phyloP scores from a whole-genome alignment of 1,284 basidiomycete species.

The Mycena sp. region DNA sequence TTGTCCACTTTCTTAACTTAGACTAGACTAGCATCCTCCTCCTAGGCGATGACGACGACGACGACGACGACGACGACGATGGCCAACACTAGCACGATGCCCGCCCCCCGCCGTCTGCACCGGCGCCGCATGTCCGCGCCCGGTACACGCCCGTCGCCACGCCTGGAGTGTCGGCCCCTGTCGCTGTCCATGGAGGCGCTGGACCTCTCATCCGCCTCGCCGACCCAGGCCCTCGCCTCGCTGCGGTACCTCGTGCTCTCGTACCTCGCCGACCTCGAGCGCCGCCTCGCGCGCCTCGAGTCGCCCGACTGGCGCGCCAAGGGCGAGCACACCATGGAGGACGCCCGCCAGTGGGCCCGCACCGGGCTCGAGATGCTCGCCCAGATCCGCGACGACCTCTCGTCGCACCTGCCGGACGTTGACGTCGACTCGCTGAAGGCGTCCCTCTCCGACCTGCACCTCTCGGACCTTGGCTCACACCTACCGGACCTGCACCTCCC shows the following conservation, averaged over 20 bases:
- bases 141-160: constrained; percentile 2
- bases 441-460: no score
- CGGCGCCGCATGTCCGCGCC: constrained; percentile 21
- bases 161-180: constrained; percentile 44
- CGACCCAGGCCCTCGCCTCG: constrained; percentile 67
- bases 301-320: constrained; percentile 48
- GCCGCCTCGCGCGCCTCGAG: constrained; percentile 62
- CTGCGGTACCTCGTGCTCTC: constrained; percentile 75
- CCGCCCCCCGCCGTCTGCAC: neutral
- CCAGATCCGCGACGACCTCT: constrained; percentile 27
- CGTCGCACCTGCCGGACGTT: constrained; percentile 9
- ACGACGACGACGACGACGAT: no score
- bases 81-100: no score
- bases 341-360: constrained; percentile 9
- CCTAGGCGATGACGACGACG: no score
- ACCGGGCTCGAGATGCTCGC: constrained; percentile 12
- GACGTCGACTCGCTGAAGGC: no score
- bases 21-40: no score
- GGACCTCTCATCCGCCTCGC: constrained; percentile 66
- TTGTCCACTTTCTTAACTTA: no score
- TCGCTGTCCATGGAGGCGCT: constrained; percentile 67
- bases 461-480: constrained; percentile 1
- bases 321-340: neutral
- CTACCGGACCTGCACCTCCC: neutral
- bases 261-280: constrained; percentile 78